Evolutionary conservation across 148 eudicot genomes (phyloP), one percentile per base, ranked within the genome.

Genomic region (Rhododendron molle): DNA sequence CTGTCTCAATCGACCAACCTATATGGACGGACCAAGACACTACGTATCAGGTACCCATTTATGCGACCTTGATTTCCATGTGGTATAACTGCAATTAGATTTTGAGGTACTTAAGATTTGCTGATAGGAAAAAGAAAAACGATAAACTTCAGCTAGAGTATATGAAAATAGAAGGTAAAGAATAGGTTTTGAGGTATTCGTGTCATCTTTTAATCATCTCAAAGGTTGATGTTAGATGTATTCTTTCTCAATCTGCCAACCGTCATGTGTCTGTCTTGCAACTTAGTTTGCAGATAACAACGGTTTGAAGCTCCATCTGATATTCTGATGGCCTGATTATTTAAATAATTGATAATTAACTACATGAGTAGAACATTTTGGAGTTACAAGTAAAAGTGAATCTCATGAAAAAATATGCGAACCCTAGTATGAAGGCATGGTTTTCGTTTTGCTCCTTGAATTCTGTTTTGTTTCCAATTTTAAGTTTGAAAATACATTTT

Each of bases 1-100:
- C 98, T 83, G 89, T 97, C 83, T 97, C 99, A 49, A 85, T 95
- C 89, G 92, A 97, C 83, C 93, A 92, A 83, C 86, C 97, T 83
- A 87, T 95, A 46, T 95, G 94, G 95, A 47, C 84, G 30, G 98
- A 94, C 83, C 96, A 94, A 86, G 86, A 86, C 85, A 92, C 95
- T 69, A 95, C 98, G 78, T 92, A 87, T 86, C 98, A 95, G 98
- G 99, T 93, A 84, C 30, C n/a, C 8, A 52, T 82, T 87, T 80
- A 10, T 71, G 52, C 65, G 32, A 40, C 76, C 71, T 86, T 86
- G 34, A 80, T 72, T 72, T 81, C 80, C 56, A 16, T 54, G 52
- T 50, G 71, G 26, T 72, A 49, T 67, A 21, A 38, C 49, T 50
- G 74, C 26, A 72, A 67, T 44, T 49, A 32, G 60, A 54, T 69